phyloP scores from a whole-genome alignment of 2,329 filamentous ascomycete species.

The Akanthomyces muscarius region DNA sequence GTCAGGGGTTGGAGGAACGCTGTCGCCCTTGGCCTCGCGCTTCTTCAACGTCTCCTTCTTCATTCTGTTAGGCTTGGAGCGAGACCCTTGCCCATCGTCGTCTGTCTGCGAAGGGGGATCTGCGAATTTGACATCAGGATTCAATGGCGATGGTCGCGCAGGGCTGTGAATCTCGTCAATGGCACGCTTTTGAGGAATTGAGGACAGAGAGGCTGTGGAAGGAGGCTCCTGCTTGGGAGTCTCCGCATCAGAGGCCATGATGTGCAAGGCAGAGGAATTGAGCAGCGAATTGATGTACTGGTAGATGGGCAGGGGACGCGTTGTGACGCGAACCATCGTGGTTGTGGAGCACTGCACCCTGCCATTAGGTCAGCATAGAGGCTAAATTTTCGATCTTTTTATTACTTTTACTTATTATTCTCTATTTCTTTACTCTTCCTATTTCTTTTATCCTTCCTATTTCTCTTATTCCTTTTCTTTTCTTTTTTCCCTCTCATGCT shows the following conservation, averaged over 20 bases:
- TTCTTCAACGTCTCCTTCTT: constrained; percentile 69
- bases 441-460: too few species aligned
- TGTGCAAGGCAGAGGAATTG: constrained; percentile 12
- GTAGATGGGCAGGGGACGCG: not conserved
- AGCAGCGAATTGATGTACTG: not conserved
- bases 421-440: too few species aligned
- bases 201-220: constrained; percentile 38
- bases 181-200: constrained; percentile 60
- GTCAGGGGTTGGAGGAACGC: constrained; percentile 54
- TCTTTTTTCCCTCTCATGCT: too few species aligned
- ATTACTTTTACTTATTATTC: too few species aligned
- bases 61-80: constrained; percentile 41
- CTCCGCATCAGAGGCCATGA: constrained; percentile 35
- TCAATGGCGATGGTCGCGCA: constrained; percentile 69
- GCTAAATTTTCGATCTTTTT: too few species aligned
- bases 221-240: constrained; percentile 40
- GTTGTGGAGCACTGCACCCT: not conserved
- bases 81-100: constrained; percentile 38
- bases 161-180: constrained; percentile 68
- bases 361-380: constrained; percentile 9
- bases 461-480: too few species aligned
- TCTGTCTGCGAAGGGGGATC: constrained; percentile 39
- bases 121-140: constrained; percentile 53
- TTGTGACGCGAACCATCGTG: constrained; percentile 5
- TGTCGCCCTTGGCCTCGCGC: constrained; percentile 59